Conservation (phyloP, 148 eudicot species). For the Chenopodium formosanum region DNA sequence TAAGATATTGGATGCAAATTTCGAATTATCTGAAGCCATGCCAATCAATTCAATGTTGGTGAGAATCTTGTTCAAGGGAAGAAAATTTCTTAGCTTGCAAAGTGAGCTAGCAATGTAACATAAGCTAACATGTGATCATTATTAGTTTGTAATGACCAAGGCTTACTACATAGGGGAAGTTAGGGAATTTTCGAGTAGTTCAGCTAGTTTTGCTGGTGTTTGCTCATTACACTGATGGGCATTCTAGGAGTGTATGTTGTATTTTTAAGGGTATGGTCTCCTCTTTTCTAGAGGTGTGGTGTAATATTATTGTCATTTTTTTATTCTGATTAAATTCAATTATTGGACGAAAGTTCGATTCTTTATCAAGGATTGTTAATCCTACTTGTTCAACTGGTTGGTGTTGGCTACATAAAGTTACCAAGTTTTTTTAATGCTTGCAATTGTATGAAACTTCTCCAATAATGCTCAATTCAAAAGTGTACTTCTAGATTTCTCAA, state of each 20-base stretch:
- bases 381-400: neutral
- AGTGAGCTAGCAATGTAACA: slow-evolving; percentile 14
- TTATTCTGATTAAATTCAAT: slow-evolving; percentile 3
- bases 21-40: neutral
- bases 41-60: neutral
- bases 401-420: too few relatives aligned
- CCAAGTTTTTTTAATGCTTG: too few relatives aligned
- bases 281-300: slow-evolving; percentile 9
- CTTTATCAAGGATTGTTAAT: neutral
- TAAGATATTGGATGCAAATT: neutral
- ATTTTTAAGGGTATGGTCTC: slow-evolving; percentile 11
- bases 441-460: too few relatives aligned
- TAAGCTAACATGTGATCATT: slow-evolving; percentile 15
- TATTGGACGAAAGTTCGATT: slow-evolving; percentile 2
- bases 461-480: too few relatives aligned
- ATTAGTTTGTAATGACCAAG: neutral
- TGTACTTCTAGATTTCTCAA: too few relatives aligned
- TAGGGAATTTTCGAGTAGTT: neutral
- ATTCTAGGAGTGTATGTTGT: slow-evolving; percentile 13
- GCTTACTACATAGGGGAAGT: neutral
- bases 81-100: neutral
- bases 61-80: neutral
- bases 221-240: slow-evolving; percentile 35
- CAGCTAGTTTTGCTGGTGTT: neutral
- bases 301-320: slow-evolving; percentile 12